These are phyloP conservation scores for Exophiala viscosa DNA, from an alignment of 2,329 filamentous ascomycete genomes.

Conservation along the genomic window DNA sequence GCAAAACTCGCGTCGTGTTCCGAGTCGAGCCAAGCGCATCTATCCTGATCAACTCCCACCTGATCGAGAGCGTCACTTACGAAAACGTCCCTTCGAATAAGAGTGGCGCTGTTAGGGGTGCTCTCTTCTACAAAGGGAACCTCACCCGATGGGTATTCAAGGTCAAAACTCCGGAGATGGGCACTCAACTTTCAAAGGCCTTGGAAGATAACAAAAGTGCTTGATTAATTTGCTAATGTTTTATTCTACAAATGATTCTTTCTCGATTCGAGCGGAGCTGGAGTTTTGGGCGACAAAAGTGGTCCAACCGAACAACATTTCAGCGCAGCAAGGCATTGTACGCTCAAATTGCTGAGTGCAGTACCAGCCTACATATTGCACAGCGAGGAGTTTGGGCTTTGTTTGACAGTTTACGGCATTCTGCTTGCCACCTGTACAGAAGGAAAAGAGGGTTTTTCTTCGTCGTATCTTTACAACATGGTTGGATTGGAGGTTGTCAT, in stretches of 20 bases:
- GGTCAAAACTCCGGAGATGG: conserved; percentile 25
- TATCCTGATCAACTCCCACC: conserved; percentile 66
- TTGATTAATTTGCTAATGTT: conserved; percentile 6
- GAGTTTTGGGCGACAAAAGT: conserved; percentile 4
- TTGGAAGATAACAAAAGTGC: conserved; percentile 26
- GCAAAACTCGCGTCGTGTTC: conserved; percentile 64
- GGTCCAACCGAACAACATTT: background rate
- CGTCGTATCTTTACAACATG: background rate
- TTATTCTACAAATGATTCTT: background rate
- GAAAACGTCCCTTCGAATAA: conserved; percentile 19
- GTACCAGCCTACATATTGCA: conserved; percentile 6
- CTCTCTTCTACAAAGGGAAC: conserved; percentile 23
- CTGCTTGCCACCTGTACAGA: background rate
- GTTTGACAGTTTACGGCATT: background rate
- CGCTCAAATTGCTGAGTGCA: conserved; percentile 3
- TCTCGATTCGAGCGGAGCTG: background rate
- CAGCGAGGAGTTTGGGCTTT: conserved; percentile 16
- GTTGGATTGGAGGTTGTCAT: background rate
- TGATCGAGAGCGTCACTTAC: conserved; percentile 60
- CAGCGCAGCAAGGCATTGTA: conserved; percentile 2
- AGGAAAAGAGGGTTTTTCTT: background rate
- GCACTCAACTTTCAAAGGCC: conserved; percentile 19
- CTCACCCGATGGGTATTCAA: conserved; percentile 27
- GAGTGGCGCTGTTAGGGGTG: conserved; percentile 26
- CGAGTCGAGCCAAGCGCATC: conserved; percentile 72